These are phyloP conservation scores for Cenchrus americanus DNA, from an alignment of 176 grass and related monocot genomes.

Conservation along the genomic window DNA sequence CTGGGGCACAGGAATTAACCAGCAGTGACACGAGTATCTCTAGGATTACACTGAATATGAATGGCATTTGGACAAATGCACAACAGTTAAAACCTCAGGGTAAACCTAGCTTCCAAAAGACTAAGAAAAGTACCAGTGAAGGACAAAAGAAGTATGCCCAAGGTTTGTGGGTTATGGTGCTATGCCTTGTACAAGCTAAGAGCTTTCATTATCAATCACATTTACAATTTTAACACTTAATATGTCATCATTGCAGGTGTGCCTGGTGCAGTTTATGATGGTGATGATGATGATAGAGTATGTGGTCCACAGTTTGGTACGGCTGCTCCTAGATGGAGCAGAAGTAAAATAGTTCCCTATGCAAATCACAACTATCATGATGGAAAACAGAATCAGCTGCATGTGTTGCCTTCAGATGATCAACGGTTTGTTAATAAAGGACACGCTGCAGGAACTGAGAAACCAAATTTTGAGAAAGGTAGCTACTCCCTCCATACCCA, in stretches of 20 bases:
- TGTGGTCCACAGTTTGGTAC: conserved; percentile 36
- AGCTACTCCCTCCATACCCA: neutral
- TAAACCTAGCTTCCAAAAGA: conserved; percentile 53
- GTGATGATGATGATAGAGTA: conserved; percentile 44
- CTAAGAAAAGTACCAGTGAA: conserved; percentile 56
- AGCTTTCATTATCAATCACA: conserved; percentile 24
- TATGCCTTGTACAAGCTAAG: conserved; percentile 35
- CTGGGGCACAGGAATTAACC: conserved; percentile 28
- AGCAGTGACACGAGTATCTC: conserved; percentile 39
- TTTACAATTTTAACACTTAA: neutral
- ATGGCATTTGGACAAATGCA: conserved; percentile 60
- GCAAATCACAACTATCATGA: conserved; percentile 26
- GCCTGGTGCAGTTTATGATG: conserved; percentile 34
- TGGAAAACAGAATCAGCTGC: conserved; percentile 51
- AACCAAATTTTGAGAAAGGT: conserved; percentile 44
- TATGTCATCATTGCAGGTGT: conserved; percentile 40
- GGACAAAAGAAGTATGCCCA: conserved; percentile 61
- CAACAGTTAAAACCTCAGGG: conserved; percentile 47
- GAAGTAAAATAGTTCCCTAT: conserved; percentile 43
- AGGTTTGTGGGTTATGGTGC: conserved; percentile 64
- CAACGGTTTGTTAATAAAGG: conserved; percentile 25
- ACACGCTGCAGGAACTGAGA: conserved; percentile 24
- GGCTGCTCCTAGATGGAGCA: conserved; percentile 45
- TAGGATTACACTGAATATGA: conserved; percentile 54
- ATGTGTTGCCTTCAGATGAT: conserved; percentile 31